A percentile compares a stretch with the other conserved stretches of the same genome.
phyloP scores from a whole-genome alignment of 2,329 filamentous ascomycete species.

The Coleophoma crateriformis region DNA sequence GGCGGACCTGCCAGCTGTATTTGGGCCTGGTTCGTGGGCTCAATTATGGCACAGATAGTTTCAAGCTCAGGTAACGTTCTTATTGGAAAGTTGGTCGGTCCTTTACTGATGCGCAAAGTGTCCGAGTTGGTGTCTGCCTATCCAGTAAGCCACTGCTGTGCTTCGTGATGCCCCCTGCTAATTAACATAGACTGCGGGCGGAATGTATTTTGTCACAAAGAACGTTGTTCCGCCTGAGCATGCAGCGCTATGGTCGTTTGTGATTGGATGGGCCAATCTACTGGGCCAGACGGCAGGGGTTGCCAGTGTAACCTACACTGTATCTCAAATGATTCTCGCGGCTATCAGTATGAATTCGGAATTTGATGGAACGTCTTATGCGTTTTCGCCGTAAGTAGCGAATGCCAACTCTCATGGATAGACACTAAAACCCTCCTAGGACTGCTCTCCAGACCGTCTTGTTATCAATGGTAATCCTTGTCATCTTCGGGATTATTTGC shows the following conservation, averaged over 20 bases:
- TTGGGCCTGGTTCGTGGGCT: conserved; percentile 62
- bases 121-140: conserved; percentile 61
- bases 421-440: conserved; percentile 26
- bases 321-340: conserved; percentile 59
- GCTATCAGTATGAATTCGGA: conserved; percentile 55
- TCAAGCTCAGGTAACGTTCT: conserved; percentile 45
- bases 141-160: conserved; percentile 27
- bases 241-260: conserved; percentile 58
- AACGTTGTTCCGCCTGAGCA: conserved; percentile 56
- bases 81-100: neutral
- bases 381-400: conserved; percentile 49
- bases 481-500: conserved; percentile 50
- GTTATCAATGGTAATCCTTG: conserved; percentile 48
- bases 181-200: conserved; percentile 44
- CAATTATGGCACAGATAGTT: conserved; percentile 58
- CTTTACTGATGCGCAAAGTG: conserved; percentile 32
- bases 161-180: neutral
- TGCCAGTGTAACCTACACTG: conserved; percentile 56
- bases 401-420: neutral
- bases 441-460: conserved; percentile 53
- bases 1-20: conserved; percentile 59
- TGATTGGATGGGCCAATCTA: conserved; percentile 64
- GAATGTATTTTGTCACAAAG: conserved; percentile 65
- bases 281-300: conserved; percentile 59
- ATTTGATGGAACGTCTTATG: conserved; percentile 41